Evolutionary conservation across 176 grass and related monocot species (phyloP).

Genomic region (Rhynchospora breviuscula): DNA sequence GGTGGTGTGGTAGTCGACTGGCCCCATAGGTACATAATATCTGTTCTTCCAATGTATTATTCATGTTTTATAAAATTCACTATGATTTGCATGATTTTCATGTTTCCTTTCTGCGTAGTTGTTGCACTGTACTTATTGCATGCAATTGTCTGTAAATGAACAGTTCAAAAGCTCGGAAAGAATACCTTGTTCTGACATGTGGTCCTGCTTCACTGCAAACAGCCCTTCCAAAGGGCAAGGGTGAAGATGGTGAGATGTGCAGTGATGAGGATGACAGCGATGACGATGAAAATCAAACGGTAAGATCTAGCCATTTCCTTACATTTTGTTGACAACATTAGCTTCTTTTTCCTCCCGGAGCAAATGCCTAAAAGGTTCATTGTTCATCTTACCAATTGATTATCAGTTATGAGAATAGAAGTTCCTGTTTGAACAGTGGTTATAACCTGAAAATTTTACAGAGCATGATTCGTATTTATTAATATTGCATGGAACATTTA

Average conservation of each 20-base stretch:
- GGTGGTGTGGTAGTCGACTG: conserved; percentile 88
- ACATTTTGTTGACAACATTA: background rate
- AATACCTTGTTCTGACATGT: conserved; percentile 94
- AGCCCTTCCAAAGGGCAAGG: conserved; percentile 75
- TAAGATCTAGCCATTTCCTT: conserved; percentile 24
- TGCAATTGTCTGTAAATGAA: conserved; percentile 21
- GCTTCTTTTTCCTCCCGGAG: background rate
- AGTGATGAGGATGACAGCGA: conserved; percentile 53
- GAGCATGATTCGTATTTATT: background rate
- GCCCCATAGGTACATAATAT: conserved; percentile 66
- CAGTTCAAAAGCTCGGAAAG: conserved; percentile 96
- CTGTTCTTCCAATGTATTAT: background rate
- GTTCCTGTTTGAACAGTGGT: background rate
- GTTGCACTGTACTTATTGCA: background rate
- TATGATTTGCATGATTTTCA: background rate
- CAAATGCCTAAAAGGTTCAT: background rate
- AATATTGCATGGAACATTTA: background rate
- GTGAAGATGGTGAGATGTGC: conserved; percentile 65
- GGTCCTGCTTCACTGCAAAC: conserved; percentile 57
- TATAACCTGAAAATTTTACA: background rate
- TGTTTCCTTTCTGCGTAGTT: background rate
- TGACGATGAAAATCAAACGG: conserved; percentile 53
- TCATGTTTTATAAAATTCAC: background rate
- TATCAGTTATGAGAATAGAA: background rate
- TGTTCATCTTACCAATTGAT: background rate